Conservation (phyloP, 345 rosid genomes). For the Litchi chinensis region DNA sequence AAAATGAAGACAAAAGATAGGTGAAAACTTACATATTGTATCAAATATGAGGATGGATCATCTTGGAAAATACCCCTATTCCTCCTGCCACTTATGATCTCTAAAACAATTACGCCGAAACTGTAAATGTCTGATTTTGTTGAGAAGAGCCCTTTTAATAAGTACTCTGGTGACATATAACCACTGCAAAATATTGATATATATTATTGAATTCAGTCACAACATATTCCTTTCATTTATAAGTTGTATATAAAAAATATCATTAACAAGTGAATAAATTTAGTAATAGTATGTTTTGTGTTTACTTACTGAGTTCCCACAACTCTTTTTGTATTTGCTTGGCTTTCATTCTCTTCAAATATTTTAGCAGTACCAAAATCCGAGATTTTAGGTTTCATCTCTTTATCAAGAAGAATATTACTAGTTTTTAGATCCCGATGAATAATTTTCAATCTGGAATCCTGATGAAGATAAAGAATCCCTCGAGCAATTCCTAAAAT, state of each 20-base stretch:
- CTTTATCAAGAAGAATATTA: slow-evolving; percentile 35
- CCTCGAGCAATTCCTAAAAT: slow-evolving; percentile 42
- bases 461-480: slow-evolving; percentile 43
- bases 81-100: slow-evolving; percentile 4
- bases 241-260: background rate
- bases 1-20: no score
- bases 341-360: slow-evolving; percentile 25
- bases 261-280: background rate
- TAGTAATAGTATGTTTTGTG: background rate
- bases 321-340: slow-evolving; percentile 32
- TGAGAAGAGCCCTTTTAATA: background rate
- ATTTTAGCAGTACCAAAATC: slow-evolving; percentile 47
- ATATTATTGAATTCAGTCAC: no score
- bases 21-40: background rate
- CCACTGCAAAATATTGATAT: background rate
- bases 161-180: background rate
- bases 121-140: background rate
- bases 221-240: background rate
- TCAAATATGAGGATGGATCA: background rate
- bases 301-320: slow-evolving; percentile 43
- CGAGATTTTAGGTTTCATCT: slow-evolving; percentile 43
- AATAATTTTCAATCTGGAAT: slow-evolving; percentile 42
- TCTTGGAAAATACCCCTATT: background rate
- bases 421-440: slow-evolving; percentile 47
- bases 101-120: background rate